These are phyloP conservation scores for Avena eriantha DNA, from an alignment of 176 grass and related monocot species.

Conservation along the genomic window DNA sequence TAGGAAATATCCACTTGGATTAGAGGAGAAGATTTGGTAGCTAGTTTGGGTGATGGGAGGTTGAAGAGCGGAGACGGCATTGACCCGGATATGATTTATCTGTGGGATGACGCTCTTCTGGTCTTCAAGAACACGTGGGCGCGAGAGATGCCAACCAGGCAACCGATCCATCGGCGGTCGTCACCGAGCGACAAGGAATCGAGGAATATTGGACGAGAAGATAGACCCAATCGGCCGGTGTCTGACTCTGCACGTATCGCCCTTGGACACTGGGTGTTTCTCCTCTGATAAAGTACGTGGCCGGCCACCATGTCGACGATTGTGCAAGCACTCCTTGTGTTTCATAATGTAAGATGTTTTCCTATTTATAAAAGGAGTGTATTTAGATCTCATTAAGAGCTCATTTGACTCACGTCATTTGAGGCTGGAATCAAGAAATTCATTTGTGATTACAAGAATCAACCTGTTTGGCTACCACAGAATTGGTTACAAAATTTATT, in stretches of 20 bases:
- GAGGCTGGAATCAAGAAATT: too few species aligned
- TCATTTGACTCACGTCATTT: too few species aligned
- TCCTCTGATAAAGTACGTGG: neutral
- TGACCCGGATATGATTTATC: conserved; percentile 35
- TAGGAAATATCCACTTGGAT: neutral
- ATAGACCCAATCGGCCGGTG: neutral
- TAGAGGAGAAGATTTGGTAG: conserved; percentile 17
- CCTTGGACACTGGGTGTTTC: neutral
- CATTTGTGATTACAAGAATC: too few species aligned
- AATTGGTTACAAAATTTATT: too few species aligned
- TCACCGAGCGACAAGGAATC: neutral
- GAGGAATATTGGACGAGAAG: neutral
- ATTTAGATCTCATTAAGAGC: too few species aligned
- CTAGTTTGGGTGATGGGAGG: neutral
- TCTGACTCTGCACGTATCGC: neutral
- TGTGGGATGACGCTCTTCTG: neutral
- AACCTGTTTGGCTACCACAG: too few species aligned
- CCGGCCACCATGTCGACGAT: neutral
- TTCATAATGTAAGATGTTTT: too few species aligned
- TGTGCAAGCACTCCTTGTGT: too few species aligned
- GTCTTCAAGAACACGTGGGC: conserved; percentile 25
- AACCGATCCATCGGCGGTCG: neutral
- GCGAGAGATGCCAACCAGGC: conserved; percentile 11
- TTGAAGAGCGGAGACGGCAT: conserved; percentile 34
- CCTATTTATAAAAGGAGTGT: too few species aligned